Conservation (phyloP, 1,139 yeast genomes). For the Pichia sp. region DNA sequence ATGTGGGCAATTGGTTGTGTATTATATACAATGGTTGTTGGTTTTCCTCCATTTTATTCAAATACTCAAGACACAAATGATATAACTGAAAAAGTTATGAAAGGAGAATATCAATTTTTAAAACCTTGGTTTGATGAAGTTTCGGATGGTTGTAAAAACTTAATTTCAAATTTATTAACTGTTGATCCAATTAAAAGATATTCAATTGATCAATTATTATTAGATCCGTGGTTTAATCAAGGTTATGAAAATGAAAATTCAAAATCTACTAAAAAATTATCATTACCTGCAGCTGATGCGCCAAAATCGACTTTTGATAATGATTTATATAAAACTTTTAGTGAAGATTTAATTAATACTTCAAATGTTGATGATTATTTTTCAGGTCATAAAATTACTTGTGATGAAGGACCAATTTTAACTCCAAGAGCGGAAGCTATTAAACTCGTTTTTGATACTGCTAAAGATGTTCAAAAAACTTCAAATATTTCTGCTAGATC, state of each 20-base stretch:
- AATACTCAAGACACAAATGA: constrained; percentile 44
- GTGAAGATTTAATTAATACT: constrained; percentile 20
- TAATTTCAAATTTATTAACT: constrained; percentile 47
- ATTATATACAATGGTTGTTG: constrained; percentile 52
- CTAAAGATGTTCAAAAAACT: constrained; percentile 28
- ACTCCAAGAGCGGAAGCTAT: constrained; percentile 33
- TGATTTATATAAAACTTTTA: constrained; percentile 22
- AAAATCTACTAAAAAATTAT: constrained; percentile 18
- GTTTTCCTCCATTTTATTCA: constrained; percentile 59
- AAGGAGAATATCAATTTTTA: constrained; percentile 51
- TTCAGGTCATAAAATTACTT: constrained; percentile 19
- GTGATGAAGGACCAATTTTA: constrained; percentile 15
- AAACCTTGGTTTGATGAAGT: constrained; percentile 65
- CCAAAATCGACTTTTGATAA: constrained; percentile 25
- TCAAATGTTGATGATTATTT: constrained; percentile 18
- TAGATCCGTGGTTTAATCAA: constrained; percentile 47
- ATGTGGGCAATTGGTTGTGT: constrained; percentile 65
- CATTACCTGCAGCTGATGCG: constrained; percentile 25
- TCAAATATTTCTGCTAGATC: constrained; percentile 37
- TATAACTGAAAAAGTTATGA: constrained; percentile 52
- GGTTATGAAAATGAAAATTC: constrained; percentile 24
- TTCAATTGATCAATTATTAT: constrained; percentile 46
- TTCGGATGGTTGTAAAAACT: constrained; percentile 44
- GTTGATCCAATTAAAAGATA: constrained; percentile 49
- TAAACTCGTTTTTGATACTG: constrained; percentile 30